phyloP scores from a whole-genome alignment of 495 filamentous ascomycete genomes.

The Melanomma pulvis-pyrius region DNA sequence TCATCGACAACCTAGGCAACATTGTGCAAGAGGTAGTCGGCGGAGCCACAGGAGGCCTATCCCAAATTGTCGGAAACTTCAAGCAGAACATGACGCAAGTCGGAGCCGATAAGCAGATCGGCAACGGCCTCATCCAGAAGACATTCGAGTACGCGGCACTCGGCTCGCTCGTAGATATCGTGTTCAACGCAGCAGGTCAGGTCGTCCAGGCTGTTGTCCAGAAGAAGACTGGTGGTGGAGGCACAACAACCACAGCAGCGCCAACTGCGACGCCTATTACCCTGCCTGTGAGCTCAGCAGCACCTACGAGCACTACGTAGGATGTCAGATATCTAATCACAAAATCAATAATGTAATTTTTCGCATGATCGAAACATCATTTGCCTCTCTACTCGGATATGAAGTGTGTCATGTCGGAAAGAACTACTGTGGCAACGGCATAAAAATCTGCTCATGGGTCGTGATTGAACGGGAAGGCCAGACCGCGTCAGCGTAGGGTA shows the following conservation, averaged over 20 bases:
- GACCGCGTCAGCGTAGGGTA: neutral
- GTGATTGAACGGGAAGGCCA: neutral
- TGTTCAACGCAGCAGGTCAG: conserved; percentile 58
- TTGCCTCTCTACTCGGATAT: no score
- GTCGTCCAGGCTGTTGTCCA: conserved; percentile 59
- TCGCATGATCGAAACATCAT: neutral
- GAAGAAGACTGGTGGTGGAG: conserved; percentile 36
- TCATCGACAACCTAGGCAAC: conserved; percentile 63
- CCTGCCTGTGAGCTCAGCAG: conserved; percentile 16
- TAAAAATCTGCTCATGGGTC: neutral
- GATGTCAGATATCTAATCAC: neutral
- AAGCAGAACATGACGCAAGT: conserved; percentile 61
- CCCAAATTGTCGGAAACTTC: conserved; percentile 58
- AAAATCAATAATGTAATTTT: conserved; percentile 6
- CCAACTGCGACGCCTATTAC: conserved; percentile 26
- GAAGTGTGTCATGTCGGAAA: conserved; percentile 2
- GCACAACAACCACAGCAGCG: neutral
- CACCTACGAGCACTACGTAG: conserved; percentile 6
- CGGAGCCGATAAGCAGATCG: conserved; percentile 49
- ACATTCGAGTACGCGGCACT: conserved; percentile 56
- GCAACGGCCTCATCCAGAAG: conserved; percentile 56
- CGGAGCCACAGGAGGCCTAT: conserved; percentile 44
- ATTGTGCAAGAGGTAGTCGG: conserved; percentile 59
- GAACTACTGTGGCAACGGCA: neutral
- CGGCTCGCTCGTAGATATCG: conserved; percentile 59